Base-by-base conservation (phyloP, 768 basidiomycete species). In the Suillus americanus region DNA sequence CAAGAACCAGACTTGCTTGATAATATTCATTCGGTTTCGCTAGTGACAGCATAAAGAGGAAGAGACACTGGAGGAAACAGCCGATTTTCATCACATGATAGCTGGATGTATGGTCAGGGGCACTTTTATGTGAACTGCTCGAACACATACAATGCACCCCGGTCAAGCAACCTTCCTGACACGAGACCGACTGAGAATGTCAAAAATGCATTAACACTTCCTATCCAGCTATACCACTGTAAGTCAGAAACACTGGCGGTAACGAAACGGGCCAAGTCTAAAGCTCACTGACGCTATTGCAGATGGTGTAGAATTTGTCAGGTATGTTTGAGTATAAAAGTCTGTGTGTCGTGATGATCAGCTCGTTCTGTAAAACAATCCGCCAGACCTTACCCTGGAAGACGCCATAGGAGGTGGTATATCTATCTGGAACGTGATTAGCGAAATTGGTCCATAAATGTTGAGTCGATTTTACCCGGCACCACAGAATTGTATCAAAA, bases 141-240 rank as follows among this genome's bases (percentile, higher is more conserved):
- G 16, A 20, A 38, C 18, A 62, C 79, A 28, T 66, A 81, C 82
- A 84, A 85, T 71, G 83, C 81, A 41, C 85, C 86, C 13, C 71
- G 76, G 61, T 86, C 86, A 66, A 82, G 82, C 5, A 80, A 76
- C n/a, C 79, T 77, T 4, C 86, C 85, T 20, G 81, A 77, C 51
- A 85, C 68, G 35, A 85, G 71, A 1, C 84, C 83, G 41, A 77
- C 75, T 0, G 80, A 78, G 23, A 85, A 67, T 6, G 80, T 69
- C 18, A 86, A 68, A 55, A 82, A 79, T 2, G 83, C 68, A 62
- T 85, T 82, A 5, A 80, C 74, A 57, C 84, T 83, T 30, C 85
- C 85, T 66, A 87, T 81, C 78, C 77, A 81, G 6, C 77, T 79
- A 63, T 41, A 59, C 25, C 28, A 63, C 3, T 28, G 65, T 25